Conservation (phyloP, 805 yeast species). For the Metschnikowia continentalis region DNA sequence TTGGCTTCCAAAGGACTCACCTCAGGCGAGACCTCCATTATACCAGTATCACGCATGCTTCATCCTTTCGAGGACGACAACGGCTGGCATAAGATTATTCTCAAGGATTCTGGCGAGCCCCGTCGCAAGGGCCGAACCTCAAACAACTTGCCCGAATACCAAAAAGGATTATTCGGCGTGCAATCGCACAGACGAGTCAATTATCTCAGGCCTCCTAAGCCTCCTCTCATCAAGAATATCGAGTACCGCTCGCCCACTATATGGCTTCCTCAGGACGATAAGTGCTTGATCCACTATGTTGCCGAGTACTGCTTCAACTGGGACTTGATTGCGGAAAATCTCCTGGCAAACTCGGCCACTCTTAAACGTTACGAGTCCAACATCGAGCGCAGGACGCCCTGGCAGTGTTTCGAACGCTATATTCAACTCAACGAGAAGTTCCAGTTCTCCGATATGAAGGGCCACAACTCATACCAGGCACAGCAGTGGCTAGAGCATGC, state of each 20-base stretch:
- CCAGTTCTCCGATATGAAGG: conserved; percentile 82
- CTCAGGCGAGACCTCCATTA: conserved; percentile 30
- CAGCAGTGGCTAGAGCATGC: conserved; percentile 92
- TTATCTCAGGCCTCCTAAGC: conserved; percentile 80
- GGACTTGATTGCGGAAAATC: conserved; percentile 82
- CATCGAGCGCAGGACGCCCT: conserved; percentile 92
- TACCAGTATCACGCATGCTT: conserved; percentile 63
- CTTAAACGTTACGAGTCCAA: conserved; percentile 67
- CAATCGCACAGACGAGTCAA: conserved; percentile 52
- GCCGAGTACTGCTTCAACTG: conserved; percentile 89
- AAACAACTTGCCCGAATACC: conserved; percentile 37
- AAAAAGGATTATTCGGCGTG: conserved; percentile 57
- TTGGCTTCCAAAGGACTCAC: neutral
- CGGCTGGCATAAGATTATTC: conserved; percentile 55
- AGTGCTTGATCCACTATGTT: conserved; percentile 69
- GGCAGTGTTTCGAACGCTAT: conserved; percentile 98
- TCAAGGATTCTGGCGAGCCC: conserved; percentile 33
- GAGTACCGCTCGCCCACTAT: conserved; percentile 87
- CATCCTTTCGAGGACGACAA: conserved; percentile 63
- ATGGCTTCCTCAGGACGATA: conserved; percentile 95
- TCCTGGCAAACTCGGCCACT: conserved; percentile 61
- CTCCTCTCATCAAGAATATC: conserved; percentile 78
- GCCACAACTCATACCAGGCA: conserved; percentile 76
- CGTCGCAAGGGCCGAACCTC: neutral
- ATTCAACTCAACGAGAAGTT: conserved; percentile 87